These are phyloP conservation scores for Penicillium silybi DNA, from an alignment of 495 filamentous ascomycete species.

Conservation along the genomic window DNA sequence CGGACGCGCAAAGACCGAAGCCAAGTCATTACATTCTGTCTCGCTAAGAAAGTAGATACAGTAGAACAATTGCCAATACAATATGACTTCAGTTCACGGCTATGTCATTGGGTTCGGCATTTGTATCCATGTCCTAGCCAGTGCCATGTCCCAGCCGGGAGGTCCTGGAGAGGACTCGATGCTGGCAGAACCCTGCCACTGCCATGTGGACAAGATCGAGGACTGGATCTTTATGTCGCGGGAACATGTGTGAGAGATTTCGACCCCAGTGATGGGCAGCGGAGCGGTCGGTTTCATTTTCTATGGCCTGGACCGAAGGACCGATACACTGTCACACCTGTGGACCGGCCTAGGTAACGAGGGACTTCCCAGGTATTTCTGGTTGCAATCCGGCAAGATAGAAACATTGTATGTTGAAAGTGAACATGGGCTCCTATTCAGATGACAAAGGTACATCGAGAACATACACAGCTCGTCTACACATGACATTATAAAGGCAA, in stretches of 20 bases:
- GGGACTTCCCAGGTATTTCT: too few species aligned
- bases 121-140: neutral
- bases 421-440: too few species aligned
- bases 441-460: too few species aligned
- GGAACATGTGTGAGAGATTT: constrained; percentile 10
- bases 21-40: neutral
- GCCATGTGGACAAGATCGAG: constrained; percentile 7
- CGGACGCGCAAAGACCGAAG: neutral
- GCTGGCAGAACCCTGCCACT: constrained; percentile 3
- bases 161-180: neutral
- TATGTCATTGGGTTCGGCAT: neutral
- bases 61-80: neutral
- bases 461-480: too few species aligned
- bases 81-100: neutral
- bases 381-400: too few species aligned
- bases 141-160: neutral
- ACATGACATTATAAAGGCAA: neutral
- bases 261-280: neutral
- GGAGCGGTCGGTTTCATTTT: constrained; percentile 5
- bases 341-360: neutral
- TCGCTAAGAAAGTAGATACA: neutral
- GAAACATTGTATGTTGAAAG: too few species aligned
- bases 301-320: constrained; percentile 1
- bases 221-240: neutral
- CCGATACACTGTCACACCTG: constrained; percentile 4